A percentile compares a stretch with the other conserved stretches of the same genome.
phyloP scores from a whole-genome alignment of 2,329 filamentous ascomycete genomes.

The Fusarium acutatum region DNA sequence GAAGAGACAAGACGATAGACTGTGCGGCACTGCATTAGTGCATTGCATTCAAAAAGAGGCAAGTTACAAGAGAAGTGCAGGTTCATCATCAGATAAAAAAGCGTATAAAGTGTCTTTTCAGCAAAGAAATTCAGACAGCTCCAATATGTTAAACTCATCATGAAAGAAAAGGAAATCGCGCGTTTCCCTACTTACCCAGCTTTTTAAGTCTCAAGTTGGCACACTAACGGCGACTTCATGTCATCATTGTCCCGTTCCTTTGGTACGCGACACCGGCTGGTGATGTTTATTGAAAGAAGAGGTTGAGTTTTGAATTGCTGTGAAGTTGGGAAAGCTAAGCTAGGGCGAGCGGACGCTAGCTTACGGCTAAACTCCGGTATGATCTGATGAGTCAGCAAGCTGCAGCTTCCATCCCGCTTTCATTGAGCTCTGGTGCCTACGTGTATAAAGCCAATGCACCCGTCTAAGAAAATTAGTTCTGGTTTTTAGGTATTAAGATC shows the following conservation, averaged over 20 bases:
- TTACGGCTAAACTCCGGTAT: slow-evolving; percentile 31
- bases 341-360: slow-evolving; percentile 10
- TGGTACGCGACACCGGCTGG: slow-evolving; percentile 1
- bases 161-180: slow-evolving; percentile 23
- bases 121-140: slow-evolving; percentile 77
- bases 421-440: neutral
- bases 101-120: slow-evolving; percentile 70
- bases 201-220: neutral
- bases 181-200: slow-evolving; percentile 37
- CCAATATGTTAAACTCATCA: slow-evolving; percentile 71
- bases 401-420: neutral
- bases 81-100: slow-evolving; percentile 52
- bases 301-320: slow-evolving; percentile 14
- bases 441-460: neutral
- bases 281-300: slow-evolving; percentile 9
- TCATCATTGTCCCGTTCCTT: slow-evolving; percentile 11
- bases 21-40: slow-evolving; percentile 22
- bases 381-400: neutral
- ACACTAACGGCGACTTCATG: neutral
- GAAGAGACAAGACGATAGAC: slow-evolving; percentile 3
- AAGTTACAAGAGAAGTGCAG: neutral
- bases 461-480: neutral
- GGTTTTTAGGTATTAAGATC: neutral
- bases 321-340: slow-evolving; percentile 22
- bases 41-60: neutral